phyloP scores from a whole-genome alignment of 192 early-diverging fungal genomes.

The Coemansia sp. region DNA sequence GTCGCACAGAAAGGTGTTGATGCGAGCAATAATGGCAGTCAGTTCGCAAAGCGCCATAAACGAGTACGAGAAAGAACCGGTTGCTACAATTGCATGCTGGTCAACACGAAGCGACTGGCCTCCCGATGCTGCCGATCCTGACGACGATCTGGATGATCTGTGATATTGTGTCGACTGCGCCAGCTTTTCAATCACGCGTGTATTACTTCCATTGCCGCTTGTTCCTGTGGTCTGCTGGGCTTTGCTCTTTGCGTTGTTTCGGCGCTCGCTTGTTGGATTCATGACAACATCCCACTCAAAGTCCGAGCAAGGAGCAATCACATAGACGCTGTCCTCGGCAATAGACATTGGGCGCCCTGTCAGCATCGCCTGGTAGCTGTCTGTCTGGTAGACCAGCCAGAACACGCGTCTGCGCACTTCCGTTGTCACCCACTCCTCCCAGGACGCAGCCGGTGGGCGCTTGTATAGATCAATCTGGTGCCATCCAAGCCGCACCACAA shows the following conservation, averaged over 20 bases:
- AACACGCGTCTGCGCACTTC: constrained; percentile 47
- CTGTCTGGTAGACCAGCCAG: constrained; percentile 56
- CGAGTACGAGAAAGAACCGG: constrained; percentile 52
- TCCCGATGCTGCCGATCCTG: constrained; percentile 26
- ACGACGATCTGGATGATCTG: constrained; percentile 35
- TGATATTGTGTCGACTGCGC: constrained; percentile 9
- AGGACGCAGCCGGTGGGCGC: constrained; percentile 27
- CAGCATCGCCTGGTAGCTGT: constrained; percentile 57
- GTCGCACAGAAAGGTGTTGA: constrained; percentile 49
- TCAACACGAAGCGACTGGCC: constrained; percentile 27
- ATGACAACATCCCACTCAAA: constrained; percentile 52
- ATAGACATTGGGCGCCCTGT: constrained; percentile 49
- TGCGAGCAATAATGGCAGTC: constrained; percentile 43
- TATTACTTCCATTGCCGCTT: background rate
- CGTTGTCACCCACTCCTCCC: constrained; percentile 47
- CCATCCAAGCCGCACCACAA: constrained; percentile 47
- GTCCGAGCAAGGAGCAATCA: constrained; percentile 51
- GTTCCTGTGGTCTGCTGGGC: background rate
- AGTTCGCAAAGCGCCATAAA: constrained; percentile 57
- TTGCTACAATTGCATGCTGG: constrained; percentile 44
- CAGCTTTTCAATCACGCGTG: constrained; percentile 3
- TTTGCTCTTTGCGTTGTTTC: background rate
- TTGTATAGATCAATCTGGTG: constrained; percentile 49
- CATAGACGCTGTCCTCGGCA: constrained; percentile 47
- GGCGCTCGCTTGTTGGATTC: constrained; percentile 1